A percentile compares a stretch with the other conserved stretches of the same genome.
Conservation (phyloP, 345 rosid species). For the Clausena lansium region DNA sequence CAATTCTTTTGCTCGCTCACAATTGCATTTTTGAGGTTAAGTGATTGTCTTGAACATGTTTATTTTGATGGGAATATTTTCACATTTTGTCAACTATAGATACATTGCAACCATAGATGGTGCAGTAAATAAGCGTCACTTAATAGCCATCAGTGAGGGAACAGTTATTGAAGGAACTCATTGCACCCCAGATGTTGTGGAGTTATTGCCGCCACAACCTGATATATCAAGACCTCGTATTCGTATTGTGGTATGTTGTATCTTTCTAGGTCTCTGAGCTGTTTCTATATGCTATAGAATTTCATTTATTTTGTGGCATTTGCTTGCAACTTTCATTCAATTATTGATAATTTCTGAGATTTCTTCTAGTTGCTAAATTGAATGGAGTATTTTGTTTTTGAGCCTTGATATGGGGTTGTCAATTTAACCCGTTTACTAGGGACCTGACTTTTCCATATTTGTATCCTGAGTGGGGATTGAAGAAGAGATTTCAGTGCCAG, state of each 20-base stretch:
- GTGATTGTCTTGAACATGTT: not conserved
- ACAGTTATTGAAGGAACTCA: conserved; percentile 70
- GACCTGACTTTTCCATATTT: not conserved
- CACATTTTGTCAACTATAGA: conserved; percentile 36
- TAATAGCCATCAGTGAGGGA: conserved; percentile 69
- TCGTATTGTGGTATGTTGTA: conserved; percentile 71
- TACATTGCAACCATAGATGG: conserved; percentile 79
- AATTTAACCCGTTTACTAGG: not conserved
- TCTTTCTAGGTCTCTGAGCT: conserved; percentile 4
- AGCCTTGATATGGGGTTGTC: not conserved
- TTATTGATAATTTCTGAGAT: not conserved
- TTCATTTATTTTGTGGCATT: not conserved
- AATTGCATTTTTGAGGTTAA: not conserved
- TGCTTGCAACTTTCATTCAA: not conserved
- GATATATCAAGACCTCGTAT: conserved; percentile 66
- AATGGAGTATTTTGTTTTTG: not conserved
- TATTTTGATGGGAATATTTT: not conserved
- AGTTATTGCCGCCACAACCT: conserved; percentile 75
- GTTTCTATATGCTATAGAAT: not conserved
- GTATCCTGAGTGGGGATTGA: not conserved
- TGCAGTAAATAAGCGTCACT: conserved; percentile 60
- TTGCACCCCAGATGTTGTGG: conserved; percentile 89
- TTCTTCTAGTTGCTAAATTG: not conserved
- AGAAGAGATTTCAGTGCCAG: not conserved
- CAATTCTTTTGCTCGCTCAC: not conserved